Evolutionary conservation across 371 early-diverging fungal genomes (phyloP).

Genomic region (Saksenaea vasiformis): DNA sequence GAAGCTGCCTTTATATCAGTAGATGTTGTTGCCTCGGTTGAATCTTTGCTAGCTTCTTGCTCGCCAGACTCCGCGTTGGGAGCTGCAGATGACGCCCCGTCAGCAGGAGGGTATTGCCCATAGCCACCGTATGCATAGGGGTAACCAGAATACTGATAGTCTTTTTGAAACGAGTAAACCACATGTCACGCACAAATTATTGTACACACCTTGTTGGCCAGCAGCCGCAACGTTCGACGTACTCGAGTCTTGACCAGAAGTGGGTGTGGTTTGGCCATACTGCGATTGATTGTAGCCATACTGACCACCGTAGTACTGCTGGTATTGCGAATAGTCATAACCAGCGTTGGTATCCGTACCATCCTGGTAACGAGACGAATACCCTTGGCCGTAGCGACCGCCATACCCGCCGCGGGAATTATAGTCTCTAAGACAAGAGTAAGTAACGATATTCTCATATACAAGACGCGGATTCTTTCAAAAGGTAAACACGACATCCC

Average conservation of each 20-base stretch:
- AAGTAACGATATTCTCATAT: background rate
- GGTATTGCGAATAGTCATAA: conserved; percentile 44
- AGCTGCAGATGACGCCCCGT: conserved; percentile 2
- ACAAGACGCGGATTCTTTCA: too few relatives aligned
- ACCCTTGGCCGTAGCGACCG: conserved; percentile 15
- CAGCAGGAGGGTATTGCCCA: conserved; percentile 23
- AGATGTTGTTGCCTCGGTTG: background rate
- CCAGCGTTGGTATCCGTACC: conserved; percentile 11
- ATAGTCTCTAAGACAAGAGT: background rate
- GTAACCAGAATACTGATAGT: conserved; percentile 29
- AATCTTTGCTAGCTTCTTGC: background rate
- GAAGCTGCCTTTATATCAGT: background rate
- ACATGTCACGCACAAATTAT: background rate
- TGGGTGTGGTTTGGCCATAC: conserved; percentile 6
- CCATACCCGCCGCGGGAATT: conserved; percentile 9
- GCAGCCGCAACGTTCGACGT: background rate
- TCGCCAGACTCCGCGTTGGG: conserved; percentile 2
- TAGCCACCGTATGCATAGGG: conserved; percentile 29
- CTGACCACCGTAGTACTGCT: conserved; percentile 41
- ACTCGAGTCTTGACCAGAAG: conserved; percentile 12
- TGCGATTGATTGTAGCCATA: conserved; percentile 35
- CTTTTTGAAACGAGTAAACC: conserved; percentile 1
- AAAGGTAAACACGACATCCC: conserved; percentile 14
- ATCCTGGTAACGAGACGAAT: conserved; percentile 18
- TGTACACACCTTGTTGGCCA: background rate